Conservation (phyloP, 2,329 filamentous ascomycete species). For the Claviceps sp. region DNA sequence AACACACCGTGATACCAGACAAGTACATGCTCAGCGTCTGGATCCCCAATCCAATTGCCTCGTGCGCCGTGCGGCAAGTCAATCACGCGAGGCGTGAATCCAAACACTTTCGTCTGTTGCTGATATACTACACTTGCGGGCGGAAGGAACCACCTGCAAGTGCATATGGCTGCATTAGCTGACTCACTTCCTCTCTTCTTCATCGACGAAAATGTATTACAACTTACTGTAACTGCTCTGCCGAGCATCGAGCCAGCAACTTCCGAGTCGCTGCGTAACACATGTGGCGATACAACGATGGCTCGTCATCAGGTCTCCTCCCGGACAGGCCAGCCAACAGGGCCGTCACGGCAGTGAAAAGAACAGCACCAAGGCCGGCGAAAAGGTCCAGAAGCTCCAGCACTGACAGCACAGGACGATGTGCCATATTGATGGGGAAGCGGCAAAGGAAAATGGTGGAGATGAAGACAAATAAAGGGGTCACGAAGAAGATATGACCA, state of each 20-base stretch:
- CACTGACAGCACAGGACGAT: constrained; percentile 1
- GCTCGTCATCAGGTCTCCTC: constrained; percentile 7
- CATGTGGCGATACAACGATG: constrained; percentile 9
- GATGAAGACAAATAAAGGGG: not conserved
- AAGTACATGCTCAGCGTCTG: constrained; percentile 8
- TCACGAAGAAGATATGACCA: not conserved
- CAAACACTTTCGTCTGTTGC: constrained; percentile 4
- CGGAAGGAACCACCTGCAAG: constrained; percentile 8
- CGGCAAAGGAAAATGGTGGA: not conserved
- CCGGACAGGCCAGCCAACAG: constrained; percentile 3
- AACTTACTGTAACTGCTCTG: constrained; percentile 10
- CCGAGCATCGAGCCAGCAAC: constrained; percentile 5
- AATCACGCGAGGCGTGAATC: constrained; percentile 5
- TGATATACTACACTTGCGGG: constrained; percentile 7
- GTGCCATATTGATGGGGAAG: not conserved
- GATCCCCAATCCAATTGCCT: constrained; percentile 11
- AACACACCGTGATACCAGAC: constrained; percentile 12
- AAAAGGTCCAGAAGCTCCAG: constrained; percentile 8
- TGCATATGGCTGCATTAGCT: not conserved
- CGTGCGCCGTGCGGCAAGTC: constrained; percentile 8
- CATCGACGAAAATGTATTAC: not conserved
- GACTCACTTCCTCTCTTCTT: not conserved
- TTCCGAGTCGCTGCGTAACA: constrained; percentile 9
- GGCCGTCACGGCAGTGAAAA: constrained; percentile 1
- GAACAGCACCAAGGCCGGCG: constrained; percentile 5